phyloP scores from a whole-genome alignment of 805 yeast species.

The Candida multigemmis region DNA sequence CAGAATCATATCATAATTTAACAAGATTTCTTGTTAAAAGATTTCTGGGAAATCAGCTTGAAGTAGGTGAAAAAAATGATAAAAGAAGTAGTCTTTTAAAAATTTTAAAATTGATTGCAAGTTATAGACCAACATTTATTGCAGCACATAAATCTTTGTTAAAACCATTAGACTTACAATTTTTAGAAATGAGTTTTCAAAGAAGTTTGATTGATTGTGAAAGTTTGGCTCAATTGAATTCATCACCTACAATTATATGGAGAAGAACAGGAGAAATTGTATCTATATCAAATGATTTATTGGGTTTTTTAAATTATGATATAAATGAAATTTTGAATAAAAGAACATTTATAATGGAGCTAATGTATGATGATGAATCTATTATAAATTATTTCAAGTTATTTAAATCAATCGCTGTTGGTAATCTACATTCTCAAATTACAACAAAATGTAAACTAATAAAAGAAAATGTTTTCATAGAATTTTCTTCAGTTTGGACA shows the following conservation, averaged over 20 bases:
- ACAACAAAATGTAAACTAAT: constrained; percentile 41
- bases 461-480: constrained; percentile 29
- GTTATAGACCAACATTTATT: constrained; percentile 68
- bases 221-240: constrained; percentile 39
- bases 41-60: constrained; percentile 42
- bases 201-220: constrained; percentile 36
- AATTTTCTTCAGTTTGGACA: constrained; percentile 78
- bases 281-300: constrained; percentile 67
- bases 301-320: constrained; percentile 58
- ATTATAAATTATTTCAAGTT: constrained; percentile 64
- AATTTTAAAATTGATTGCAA: constrained; percentile 50
- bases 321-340: constrained; percentile 48
- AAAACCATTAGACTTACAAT: constrained; percentile 61
- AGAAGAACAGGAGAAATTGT: constrained; percentile 81
- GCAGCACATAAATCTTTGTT: constrained; percentile 62
- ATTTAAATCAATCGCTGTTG: constrained; percentile 67
- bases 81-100: constrained; percentile 25
- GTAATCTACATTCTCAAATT: constrained; percentile 46
- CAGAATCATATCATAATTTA: constrained; percentile 53
- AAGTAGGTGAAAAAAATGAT: constrained; percentile 15
- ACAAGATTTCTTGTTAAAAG: constrained; percentile 45
- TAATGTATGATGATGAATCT: constrained; percentile 68
- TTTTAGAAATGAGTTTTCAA: constrained; percentile 37
- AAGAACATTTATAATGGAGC: constrained; percentile 62
- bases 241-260: constrained; percentile 81